A percentile compares a stretch with the other conserved stretches of the same genome.
phyloP scores from a whole-genome alignment of 176 grass and related monocot genomes.

The Carex pumila region DNA sequence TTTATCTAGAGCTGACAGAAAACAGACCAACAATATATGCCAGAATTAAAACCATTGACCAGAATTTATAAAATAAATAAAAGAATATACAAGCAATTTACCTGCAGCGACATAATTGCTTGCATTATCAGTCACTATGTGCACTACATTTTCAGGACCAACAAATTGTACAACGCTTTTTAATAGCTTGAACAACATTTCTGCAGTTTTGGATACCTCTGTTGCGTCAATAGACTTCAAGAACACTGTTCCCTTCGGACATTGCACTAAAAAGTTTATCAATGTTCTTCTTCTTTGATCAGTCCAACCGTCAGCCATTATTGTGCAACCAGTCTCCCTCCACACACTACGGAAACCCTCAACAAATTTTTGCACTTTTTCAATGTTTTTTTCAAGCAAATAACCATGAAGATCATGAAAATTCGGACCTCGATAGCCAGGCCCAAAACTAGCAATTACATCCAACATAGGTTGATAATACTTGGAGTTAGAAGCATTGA shows the following conservation, averaged over 20 bases:
- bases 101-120: background rate
- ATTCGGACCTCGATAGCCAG: constrained; percentile 13
- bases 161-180: background rate
- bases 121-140: background rate
- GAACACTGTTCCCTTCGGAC: background rate
- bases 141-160: no score
- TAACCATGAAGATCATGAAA: background rate
- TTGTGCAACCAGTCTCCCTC: constrained; percentile 12
- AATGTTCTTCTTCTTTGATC: background rate
- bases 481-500: constrained; percentile 2
- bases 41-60: no score
- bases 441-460: background rate
- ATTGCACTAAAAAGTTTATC: background rate
- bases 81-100: background rate
- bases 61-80: no score
- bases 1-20: no score
- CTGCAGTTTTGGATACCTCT: background rate
- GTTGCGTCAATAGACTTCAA: background rate
- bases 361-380: background rate
- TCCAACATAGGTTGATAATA: background rate
- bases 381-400: constrained; percentile 5
- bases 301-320: constrained; percentile 24
- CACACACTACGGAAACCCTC: background rate
- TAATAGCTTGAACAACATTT: constrained; percentile 10
- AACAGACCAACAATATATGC: no score